These are phyloP conservation scores for Quercus wislizeni DNA, from an alignment of 306 rosid genomes.

Conservation along the genomic window DNA sequence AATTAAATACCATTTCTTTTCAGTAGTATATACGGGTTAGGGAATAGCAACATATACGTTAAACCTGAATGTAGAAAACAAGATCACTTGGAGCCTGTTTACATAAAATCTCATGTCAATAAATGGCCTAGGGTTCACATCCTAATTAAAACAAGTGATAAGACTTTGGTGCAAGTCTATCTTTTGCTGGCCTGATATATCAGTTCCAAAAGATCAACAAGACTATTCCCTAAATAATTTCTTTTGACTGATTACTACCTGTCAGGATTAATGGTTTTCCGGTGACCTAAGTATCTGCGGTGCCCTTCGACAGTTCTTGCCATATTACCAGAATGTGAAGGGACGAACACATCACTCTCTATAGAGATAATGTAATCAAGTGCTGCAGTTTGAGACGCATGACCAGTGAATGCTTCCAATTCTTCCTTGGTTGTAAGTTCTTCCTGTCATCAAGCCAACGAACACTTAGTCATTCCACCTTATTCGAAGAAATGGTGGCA, in stretches of 20 bases:
- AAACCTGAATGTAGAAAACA: conserved; percentile 1
- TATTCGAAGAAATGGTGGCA: conserved; percentile 19
- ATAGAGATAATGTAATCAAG: conserved; percentile 85
- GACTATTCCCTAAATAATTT: conserved; percentile 4
- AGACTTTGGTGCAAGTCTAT: not conserved
- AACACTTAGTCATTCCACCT: conserved; percentile 22
- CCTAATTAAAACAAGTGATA: conserved; percentile 3
- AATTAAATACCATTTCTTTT: not conserved
- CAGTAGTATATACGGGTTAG: not conserved
- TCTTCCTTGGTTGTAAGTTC: conserved; percentile 74
- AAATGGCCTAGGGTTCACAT: not conserved
- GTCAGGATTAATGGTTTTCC: conserved; percentile 82
- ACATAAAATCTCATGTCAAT: not conserved
- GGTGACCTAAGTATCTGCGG: conserved; percentile 85
- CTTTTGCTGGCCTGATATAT: not conserved
- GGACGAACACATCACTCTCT: conserved; percentile 86
- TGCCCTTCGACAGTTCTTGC: conserved; percentile 97
- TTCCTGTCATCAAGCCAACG: conserved; percentile 60
- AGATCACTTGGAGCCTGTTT: not conserved
- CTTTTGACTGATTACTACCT: conserved; percentile 44
- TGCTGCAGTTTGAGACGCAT: conserved; percentile 91
- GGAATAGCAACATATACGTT: not conserved
- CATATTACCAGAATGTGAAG: conserved; percentile 92
- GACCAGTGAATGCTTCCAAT: conserved; percentile 66
- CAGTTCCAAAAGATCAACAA: not conserved